phyloP scores from a whole-genome alignment of 306 rosid species.

The Astragalus glycyphyllos region DNA sequence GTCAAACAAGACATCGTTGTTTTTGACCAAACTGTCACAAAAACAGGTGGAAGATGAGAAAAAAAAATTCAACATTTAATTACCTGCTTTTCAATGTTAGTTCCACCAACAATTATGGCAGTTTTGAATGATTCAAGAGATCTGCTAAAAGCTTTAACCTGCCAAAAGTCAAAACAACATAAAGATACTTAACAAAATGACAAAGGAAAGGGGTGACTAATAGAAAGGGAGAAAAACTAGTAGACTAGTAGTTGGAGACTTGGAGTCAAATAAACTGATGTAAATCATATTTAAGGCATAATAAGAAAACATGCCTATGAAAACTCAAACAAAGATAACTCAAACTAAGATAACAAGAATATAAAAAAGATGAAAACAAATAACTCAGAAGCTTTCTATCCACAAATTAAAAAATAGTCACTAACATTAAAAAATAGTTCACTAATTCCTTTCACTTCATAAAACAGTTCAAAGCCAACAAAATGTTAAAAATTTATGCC shows the following conservation, averaged over 20 bases:
- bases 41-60: conserved; percentile 7
- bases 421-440: too few species aligned
- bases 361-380: conserved; percentile 26
- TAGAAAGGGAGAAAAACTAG: neutral
- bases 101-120: conserved; percentile 90
- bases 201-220: neutral
- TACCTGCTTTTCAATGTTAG: conserved; percentile 85
- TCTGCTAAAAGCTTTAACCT: conserved; percentile 89
- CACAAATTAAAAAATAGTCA: conserved; percentile 8
- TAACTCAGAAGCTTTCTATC: conserved; percentile 12
- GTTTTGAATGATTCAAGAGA: conserved; percentile 77
- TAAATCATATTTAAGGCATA: neutral
- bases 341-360: conserved; percentile 24
- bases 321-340: conserved; percentile 18
- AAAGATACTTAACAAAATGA: conserved; percentile 35
- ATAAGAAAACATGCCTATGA: conserved; percentile 17
- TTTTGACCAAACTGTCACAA: conserved; percentile 21
- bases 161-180: conserved; percentile 45
- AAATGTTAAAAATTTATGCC: neutral
- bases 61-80: conserved; percentile 38
- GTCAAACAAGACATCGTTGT: conserved; percentile 6
- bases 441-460: neutral
- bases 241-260: too few species aligned
- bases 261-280: conserved; percentile 1
- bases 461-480: conserved; percentile 13